These are phyloP conservation scores for Corymbia calophylla DNA, from an alignment of 441 rosid genomes.

Conservation along the genomic window DNA sequence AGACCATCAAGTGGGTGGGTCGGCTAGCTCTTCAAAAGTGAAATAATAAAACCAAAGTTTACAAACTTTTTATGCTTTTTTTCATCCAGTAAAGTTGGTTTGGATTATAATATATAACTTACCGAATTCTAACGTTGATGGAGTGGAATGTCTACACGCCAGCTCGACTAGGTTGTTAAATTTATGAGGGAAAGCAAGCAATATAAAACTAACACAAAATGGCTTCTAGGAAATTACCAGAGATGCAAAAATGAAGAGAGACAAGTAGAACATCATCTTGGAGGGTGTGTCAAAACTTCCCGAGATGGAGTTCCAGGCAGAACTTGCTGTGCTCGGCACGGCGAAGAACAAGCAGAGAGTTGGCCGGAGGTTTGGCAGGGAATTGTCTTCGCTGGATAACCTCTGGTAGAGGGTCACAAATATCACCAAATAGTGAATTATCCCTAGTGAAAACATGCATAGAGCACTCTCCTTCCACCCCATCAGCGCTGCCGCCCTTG, in stretches of 20 bases:
- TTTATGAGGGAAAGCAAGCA: neutral
- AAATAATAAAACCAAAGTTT: neutral
- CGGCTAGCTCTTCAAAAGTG: neutral
- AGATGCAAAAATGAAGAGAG: conserved; percentile 38
- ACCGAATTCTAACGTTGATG: neutral
- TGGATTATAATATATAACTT: neutral
- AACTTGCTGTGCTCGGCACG: conserved; percentile 54
- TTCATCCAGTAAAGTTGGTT: neutral
- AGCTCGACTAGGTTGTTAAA: neutral
- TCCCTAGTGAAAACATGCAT: conserved; percentile 53
- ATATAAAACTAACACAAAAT: neutral
- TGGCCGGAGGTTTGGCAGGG: conserved; percentile 39
- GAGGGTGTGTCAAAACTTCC: conserved; percentile 39
- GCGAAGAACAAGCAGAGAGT: conserved; percentile 60
- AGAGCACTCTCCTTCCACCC: conserved; percentile 59
- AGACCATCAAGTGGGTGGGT: neutral
- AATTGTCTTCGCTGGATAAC: conserved; percentile 28
- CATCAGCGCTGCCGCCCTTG: conserved; percentile 49
- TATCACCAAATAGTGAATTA: conserved; percentile 54
- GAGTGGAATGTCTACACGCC: neutral
- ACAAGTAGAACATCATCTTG: conserved; percentile 65
- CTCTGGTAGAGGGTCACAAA: conserved; percentile 69
- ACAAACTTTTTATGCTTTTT: neutral
- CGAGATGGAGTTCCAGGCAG: conserved; percentile 59
- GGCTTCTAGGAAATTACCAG: conserved; percentile 18